Evolutionary conservation across 2,329 filamentous ascomycete species (phyloP).

Genomic region (Xylaria sp.): DNA sequence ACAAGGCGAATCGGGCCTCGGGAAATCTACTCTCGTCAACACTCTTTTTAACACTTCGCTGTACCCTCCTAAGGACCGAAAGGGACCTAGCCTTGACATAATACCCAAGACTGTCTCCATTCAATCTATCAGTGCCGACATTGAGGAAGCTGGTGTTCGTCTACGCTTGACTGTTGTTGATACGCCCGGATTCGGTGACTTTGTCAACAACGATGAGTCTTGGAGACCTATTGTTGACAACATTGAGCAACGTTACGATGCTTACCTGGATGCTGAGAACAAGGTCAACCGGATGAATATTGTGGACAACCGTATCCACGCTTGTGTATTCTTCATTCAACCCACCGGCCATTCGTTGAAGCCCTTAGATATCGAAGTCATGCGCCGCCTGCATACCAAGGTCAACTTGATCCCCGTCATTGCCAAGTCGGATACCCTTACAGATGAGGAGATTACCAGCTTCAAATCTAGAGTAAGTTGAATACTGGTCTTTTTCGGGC

Average conservation of each 20-base stretch:
- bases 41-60: slow-evolving; percentile 99
- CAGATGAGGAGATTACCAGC: slow-evolving; percentile 89
- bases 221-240: slow-evolving; percentile 99
- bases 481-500: neutral
- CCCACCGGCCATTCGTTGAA: slow-evolving; percentile 98
- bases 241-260: slow-evolving; percentile 98
- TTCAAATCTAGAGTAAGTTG: slow-evolving; percentile 96
- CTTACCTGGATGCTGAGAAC: slow-evolving; percentile 98
- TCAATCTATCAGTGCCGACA: slow-evolving; percentile 93
- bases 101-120: slow-evolving; percentile 98
- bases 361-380: slow-evolving; percentile 98
- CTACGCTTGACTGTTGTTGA: slow-evolving; percentile 96
- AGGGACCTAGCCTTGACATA: slow-evolving; percentile 95
- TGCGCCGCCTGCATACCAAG: slow-evolving; percentile 99
- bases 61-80: slow-evolving; percentile 98
- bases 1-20: slow-evolving; percentile 94
- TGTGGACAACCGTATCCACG: slow-evolving; percentile 98
- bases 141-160: slow-evolving; percentile 97
- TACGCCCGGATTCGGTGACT: slow-evolving; percentile 97
- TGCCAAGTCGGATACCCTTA: slow-evolving; percentile 97
- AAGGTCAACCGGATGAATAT: slow-evolving; percentile 99
- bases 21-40: slow-evolving; percentile 99
- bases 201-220: slow-evolving; percentile 99
- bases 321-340: slow-evolving; percentile 99
- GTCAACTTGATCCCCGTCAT: slow-evolving; percentile 99